Evolutionary conservation across 176 grass and related monocot species (phyloP).

Genomic region (Oryza coarctata): DNA sequence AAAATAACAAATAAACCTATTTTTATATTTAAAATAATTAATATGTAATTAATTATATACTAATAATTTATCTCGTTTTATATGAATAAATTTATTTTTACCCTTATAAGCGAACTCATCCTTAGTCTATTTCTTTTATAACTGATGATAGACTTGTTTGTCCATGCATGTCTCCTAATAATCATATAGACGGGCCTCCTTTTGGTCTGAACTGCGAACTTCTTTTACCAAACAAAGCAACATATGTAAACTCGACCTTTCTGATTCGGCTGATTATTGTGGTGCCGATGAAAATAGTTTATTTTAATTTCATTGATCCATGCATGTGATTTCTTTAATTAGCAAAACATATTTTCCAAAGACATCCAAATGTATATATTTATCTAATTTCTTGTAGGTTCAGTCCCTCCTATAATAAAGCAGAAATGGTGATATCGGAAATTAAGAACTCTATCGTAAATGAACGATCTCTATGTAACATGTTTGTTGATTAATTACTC

Average conservation of each 20-base stretch:
- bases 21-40: too few relatives aligned
- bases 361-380: neutral
- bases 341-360: neutral
- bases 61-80: too few relatives aligned
- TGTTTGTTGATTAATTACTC: neutral
- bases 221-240: slow-evolving; percentile 26
- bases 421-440: neutral
- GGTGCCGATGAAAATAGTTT: neutral
- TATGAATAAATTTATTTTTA: too few relatives aligned
- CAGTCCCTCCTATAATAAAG: neutral
- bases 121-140: slow-evolving; percentile 16
- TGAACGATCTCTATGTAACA: neutral
- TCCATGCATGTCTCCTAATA: neutral
- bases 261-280: neutral
- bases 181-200: neutral
- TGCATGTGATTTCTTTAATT: neutral
- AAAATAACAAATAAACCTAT: too few relatives aligned
- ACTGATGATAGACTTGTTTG: slow-evolving; percentile 24
- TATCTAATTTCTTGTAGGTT: neutral
- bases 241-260: neutral
- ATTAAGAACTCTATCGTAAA: neutral
- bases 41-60: too few relatives aligned
- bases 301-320: neutral
- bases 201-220: slow-evolving; percentile 5
- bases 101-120: too few relatives aligned